These are phyloP conservation scores for Rhododendron simsii DNA, from an alignment of 148 eudicot species.

Conservation along the genomic window DNA sequence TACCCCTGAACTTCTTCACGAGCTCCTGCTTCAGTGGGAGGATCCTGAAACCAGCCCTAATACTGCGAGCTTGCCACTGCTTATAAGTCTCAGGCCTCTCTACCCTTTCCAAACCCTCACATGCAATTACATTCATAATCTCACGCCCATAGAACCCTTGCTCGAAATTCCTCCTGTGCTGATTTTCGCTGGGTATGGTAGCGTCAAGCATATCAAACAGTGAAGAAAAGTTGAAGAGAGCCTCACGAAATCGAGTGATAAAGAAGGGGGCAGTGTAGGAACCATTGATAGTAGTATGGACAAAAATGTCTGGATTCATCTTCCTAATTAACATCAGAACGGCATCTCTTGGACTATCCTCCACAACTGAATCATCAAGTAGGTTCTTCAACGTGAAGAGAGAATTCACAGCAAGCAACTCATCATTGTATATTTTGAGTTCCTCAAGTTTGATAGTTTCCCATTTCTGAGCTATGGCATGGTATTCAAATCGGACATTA, in stretches of 20 bases:
- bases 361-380: constrained; percentile 38
- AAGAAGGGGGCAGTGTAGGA: constrained; percentile 40
- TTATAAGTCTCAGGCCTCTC: constrained; percentile 25
- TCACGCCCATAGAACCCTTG: constrained; percentile 68
- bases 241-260: constrained; percentile 45
- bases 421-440: constrained; percentile 26
- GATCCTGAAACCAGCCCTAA: constrained; percentile 22
- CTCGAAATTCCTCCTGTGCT: constrained; percentile 57
- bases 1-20: constrained; percentile 21
- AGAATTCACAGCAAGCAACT: constrained; percentile 35
- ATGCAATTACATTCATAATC: constrained; percentile 70
- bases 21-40: constrained; percentile 19
- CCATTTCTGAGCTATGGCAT: constrained; percentile 44
- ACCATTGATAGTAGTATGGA: constrained; percentile 28
- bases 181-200: constrained; percentile 36
- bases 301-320: constrained; percentile 29
- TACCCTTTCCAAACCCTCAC: constrained; percentile 68
- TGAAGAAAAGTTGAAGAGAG: constrained; percentile 40
- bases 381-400: constrained; percentile 26
- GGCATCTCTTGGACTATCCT: constrained; percentile 38
- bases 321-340: constrained; percentile 33
- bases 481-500: constrained; percentile 35
- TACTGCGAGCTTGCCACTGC: constrained; percentile 22
- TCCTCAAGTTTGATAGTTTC: constrained; percentile 36
- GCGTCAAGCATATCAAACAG: constrained; percentile 43